Base-by-base conservation (phyloP, 2,329 filamentous ascomycete genomes). In the Trichoderma citrinoviride region DNA sequence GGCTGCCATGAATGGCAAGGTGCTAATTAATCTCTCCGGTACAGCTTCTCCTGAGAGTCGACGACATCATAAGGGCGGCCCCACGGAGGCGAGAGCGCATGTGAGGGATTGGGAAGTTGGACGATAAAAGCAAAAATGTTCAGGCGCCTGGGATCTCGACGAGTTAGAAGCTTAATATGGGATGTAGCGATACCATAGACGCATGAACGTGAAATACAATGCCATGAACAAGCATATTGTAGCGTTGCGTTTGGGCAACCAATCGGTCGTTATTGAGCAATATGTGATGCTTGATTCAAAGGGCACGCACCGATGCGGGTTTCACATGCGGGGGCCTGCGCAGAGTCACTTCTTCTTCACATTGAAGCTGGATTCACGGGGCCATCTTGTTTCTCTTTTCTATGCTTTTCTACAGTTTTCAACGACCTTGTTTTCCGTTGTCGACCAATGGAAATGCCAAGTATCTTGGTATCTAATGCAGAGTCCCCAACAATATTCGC, bases 11-110 rank as follows among this genome's bases (percentile, higher is more conserved):
- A 2, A 47, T 41, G 29, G 23, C 12, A 5, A 27, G 0, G 40
- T 23, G 57, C 61, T 66, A 50, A 66, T 55, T 66, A 43, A 65
- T 15, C 47, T 10, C 8, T 10, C 23, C 10, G 37, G 7, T 40
- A n/a, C 71, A 94, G 91, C 83, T 98, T 69, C 85, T 99, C 68
- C 83, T 99, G 70, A 87, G 95, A 75, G 95, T 99, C 60, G 95
- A 99, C 81, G 95, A 98, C 78, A 99, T 99, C 77, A 98, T 99
- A 77, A 89, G 94, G 67, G 91, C 92, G 58, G 95, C 95, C 60
- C 95, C 95, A 61, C 85, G 95, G 60, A 70, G 74, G 70, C 77
- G 77, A 64, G 77, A 78, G 69, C 73, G 77, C 43, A 78, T 78
- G 76, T 79, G 73, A 72, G 70, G 29, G 19, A 47, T 5, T 37